A percentile compares a stretch with the other conserved stretches of the same genome.
These are phyloP conservation scores for Dimargaris cristalligena DNA, from an alignment of 192 early-diverging fungal genomes.

Conservation along the genomic window DNA sequence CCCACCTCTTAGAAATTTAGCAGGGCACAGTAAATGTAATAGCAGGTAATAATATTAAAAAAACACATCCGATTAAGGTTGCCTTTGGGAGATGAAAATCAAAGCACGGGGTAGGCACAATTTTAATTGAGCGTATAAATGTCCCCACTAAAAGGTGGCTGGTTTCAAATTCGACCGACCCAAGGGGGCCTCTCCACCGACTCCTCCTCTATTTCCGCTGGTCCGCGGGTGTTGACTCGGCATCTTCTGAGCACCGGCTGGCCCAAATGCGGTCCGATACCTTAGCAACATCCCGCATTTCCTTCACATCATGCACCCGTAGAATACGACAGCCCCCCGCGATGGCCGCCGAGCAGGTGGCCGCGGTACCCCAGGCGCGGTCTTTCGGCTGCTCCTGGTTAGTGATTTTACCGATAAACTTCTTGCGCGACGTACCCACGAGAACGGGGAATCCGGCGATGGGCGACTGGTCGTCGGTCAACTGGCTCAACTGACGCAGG, in stretches of 20 bases:
- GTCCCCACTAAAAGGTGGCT: too few species aligned
- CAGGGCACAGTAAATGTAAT: too few species aligned
- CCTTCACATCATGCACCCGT: constrained; percentile 87
- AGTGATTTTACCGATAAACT: constrained; percentile 70
- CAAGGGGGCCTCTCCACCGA: too few species aligned
- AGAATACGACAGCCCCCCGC: constrained; percentile 68
- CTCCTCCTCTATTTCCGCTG: too few species aligned
- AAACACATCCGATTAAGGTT: too few species aligned
- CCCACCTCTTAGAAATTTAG: too few species aligned
- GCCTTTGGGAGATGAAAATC: too few species aligned
- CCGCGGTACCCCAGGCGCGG: constrained; percentile 79
- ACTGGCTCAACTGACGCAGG: constrained; percentile 47
- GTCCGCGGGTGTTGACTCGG: too few species aligned
- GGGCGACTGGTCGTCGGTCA: constrained; percentile 18
- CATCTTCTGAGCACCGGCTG: not conserved
- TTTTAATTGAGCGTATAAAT: too few species aligned
- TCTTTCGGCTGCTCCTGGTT: constrained; percentile 46
- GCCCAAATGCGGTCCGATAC: constrained; percentile 56
- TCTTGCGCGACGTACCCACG: constrained; percentile 82
- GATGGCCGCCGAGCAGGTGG: constrained; percentile 64
- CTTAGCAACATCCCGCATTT: constrained; percentile 77
- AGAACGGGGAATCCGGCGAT: constrained; percentile 66
- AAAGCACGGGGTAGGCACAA: too few species aligned
- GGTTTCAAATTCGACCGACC: too few species aligned
- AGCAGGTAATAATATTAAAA: too few species aligned